Evolutionary conservation across 192 early-diverging fungal species (phyloP).

Genomic region (Linnemannia schmuckeri): DNA sequence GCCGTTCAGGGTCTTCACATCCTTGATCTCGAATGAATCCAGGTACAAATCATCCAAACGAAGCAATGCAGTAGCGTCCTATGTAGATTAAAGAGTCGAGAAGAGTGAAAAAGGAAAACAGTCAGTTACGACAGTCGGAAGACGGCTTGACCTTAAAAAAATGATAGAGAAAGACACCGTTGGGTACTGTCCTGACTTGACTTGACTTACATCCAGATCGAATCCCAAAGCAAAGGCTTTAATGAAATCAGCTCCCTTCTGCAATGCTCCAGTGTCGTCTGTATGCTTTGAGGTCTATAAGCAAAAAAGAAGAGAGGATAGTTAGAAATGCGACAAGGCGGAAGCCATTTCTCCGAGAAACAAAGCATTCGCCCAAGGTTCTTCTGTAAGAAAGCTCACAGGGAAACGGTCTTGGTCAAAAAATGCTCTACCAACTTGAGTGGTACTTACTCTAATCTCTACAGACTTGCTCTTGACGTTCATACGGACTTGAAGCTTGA

Average conservation of each 20-base stretch:
- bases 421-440: not conserved
- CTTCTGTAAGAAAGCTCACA: not conserved
- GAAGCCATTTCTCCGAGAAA: not conserved
- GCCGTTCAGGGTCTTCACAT: constrained; percentile 94
- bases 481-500: constrained; percentile 96
- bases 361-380: not conserved
- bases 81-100: constrained; percentile 22
- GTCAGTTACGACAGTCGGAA: not conserved
- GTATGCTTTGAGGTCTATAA: constrained; percentile 84
- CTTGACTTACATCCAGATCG: constrained; percentile 74
- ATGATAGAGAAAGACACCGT: not conserved
- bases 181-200: constrained; percentile 2
- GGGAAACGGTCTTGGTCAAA: not conserved
- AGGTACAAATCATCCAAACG: constrained; percentile 97
- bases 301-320: not conserved
- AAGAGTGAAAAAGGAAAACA: not conserved
- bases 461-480: constrained; percentile 91
- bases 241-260: constrained; percentile 98
- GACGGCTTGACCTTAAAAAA: not conserved
- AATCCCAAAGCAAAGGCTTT: constrained; percentile 95
- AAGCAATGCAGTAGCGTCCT: constrained; percentile 93
- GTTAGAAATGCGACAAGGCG: not conserved
- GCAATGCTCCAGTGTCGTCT: constrained; percentile 88
- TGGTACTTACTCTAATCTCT: constrained; percentile 79
- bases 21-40: constrained; percentile 98